Conservation (phyloP, 495 filamentous ascomycete genomes). For the Penicillium psychrofluorescens region DNA sequence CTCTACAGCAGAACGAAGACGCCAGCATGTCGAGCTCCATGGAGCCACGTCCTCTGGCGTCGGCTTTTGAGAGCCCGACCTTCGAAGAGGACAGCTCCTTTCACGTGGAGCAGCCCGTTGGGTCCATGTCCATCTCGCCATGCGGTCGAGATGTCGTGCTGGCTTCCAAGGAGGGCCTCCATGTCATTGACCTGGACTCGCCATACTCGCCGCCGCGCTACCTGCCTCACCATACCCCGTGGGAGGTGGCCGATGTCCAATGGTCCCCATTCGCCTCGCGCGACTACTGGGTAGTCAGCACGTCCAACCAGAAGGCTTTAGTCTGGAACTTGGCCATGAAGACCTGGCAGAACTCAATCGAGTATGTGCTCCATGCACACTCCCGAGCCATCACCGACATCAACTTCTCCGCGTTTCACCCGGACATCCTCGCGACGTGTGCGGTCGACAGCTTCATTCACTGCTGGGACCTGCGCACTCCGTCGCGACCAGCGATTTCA, state of each 20-base stretch:
- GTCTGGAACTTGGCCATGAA: slow-evolving; percentile 87
- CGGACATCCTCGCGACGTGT: slow-evolving; percentile 83
- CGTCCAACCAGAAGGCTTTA: slow-evolving; percentile 88
- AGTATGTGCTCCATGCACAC: slow-evolving; percentile 86
- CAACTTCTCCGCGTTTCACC: slow-evolving; percentile 91
- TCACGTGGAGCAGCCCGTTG: slow-evolving; percentile 70
- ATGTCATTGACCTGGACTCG: slow-evolving; percentile 90
- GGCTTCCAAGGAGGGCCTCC: slow-evolving; percentile 76
- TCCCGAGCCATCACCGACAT: slow-evolving; percentile 90
- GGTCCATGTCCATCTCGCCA: slow-evolving; percentile 81
- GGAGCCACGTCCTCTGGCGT: slow-evolving; percentile 39
- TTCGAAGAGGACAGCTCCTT: slow-evolving; percentile 82
- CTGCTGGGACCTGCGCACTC: slow-evolving; percentile 81
- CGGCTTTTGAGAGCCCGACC: slow-evolving; percentile 77
- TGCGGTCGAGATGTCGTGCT: slow-evolving; percentile 88
- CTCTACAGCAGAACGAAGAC: too few relatives aligned
- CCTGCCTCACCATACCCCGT: slow-evolving; percentile 79
- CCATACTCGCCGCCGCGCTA: slow-evolving; percentile 84
- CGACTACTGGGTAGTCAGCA: slow-evolving; percentile 89
- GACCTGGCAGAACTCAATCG: slow-evolving; percentile 66
- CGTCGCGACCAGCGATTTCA: slow-evolving; percentile 65
- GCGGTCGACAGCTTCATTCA: slow-evolving; percentile 90
- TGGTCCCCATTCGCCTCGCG: slow-evolving; percentile 90
- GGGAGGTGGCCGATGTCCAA: slow-evolving; percentile 96
- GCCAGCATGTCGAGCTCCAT: slow-evolving; percentile 34